phyloP scores from a whole-genome alignment of 2,329 filamentous ascomycete genomes.

The Trichoderma koningii region DNA sequence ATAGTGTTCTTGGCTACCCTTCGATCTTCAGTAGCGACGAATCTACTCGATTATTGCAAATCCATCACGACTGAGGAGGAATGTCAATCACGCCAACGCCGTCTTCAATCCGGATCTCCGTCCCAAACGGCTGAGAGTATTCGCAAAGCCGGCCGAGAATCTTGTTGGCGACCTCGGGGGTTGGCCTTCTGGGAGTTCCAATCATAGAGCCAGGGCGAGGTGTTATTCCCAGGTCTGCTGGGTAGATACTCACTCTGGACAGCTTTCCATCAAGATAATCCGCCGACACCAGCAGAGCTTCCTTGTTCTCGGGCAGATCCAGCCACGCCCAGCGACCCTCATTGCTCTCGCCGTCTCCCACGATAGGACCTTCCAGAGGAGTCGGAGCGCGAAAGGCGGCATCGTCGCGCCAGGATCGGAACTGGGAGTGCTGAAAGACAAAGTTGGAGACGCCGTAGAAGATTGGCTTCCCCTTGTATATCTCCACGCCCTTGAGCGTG shows the following conservation, averaged over 20 bases:
- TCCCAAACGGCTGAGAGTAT: conserved; percentile 14
- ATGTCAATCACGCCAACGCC: conserved; percentile 2
- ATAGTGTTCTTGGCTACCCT: too few relatives aligned
- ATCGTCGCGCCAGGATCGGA: conserved; percentile 23
- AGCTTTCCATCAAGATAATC: conserved; percentile 11
- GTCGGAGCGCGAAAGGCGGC: conserved; percentile 7
- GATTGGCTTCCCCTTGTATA: conserved; percentile 17
- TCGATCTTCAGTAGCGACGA: neutral
- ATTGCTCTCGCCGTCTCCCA: conserved; percentile 13
- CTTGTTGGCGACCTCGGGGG: neutral
- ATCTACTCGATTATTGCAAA: neutral
- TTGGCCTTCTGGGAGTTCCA: conserved; percentile 11
- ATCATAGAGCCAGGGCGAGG: conserved; percentile 3
- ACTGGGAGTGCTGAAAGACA: conserved; percentile 19
- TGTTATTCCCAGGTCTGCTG: conserved; percentile 5
- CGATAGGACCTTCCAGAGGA: neutral
- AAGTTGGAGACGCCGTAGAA: conserved; percentile 21
- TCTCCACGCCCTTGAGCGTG: conserved; percentile 21
- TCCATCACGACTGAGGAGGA: neutral
- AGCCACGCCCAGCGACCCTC: conserved; percentile 20
- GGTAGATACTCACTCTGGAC: conserved; percentile 7
- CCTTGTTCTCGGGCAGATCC: conserved; percentile 12
- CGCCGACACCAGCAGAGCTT: conserved; percentile 6
- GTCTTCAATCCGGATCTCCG: conserved; percentile 9
- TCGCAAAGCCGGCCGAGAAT: conserved; percentile 2